phyloP scores from a whole-genome alignment of 2,329 filamentous ascomycete genomes.

The Penicillium thymicola region DNA sequence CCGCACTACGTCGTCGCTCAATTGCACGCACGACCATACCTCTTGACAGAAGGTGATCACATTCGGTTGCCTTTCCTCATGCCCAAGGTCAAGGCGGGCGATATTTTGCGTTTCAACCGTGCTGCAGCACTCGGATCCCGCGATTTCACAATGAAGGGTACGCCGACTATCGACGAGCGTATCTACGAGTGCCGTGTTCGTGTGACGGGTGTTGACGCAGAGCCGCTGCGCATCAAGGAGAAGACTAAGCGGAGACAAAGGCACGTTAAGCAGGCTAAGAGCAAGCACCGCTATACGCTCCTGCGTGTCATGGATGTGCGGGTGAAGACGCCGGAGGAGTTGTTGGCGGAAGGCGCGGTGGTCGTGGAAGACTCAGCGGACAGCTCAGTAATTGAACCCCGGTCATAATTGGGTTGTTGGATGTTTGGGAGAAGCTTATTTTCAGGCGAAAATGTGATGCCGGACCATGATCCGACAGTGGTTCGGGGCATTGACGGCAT shows the following conservation, averaged over 20 bases:
- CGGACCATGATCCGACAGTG: background rate
- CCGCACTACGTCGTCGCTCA: conserved; percentile 50
- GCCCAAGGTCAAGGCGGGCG: conserved; percentile 72
- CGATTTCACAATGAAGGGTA: conserved; percentile 83
- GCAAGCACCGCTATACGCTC: conserved; percentile 88
- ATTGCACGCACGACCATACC: conserved; percentile 49
- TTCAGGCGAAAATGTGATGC: conserved; percentile 1
- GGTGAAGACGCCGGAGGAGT: conserved; percentile 58
- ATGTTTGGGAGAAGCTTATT: background rate
- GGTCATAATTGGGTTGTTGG: conserved; percentile 12
- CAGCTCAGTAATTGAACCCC: conserved; percentile 23
- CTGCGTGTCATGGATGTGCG: conserved; percentile 78
- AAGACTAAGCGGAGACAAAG: conserved; percentile 75
- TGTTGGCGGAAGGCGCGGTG: conserved; percentile 45
- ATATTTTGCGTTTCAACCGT: conserved; percentile 82
- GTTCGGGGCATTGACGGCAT: background rate
- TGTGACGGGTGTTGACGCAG: conserved; percentile 79
- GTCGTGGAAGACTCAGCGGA: conserved; percentile 31
- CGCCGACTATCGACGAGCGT: conserved; percentile 76
- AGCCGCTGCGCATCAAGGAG: conserved; percentile 71
- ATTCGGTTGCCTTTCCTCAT: conserved; percentile 77
- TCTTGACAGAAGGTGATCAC: conserved; percentile 62
- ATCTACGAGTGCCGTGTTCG: conserved; percentile 82
- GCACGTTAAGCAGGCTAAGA: conserved; percentile 69
- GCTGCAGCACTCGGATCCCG: conserved; percentile 78